phyloP scores from a whole-genome alignment of 768 basidiomycete genomes.

The Chalciporus piperatus region DNA sequence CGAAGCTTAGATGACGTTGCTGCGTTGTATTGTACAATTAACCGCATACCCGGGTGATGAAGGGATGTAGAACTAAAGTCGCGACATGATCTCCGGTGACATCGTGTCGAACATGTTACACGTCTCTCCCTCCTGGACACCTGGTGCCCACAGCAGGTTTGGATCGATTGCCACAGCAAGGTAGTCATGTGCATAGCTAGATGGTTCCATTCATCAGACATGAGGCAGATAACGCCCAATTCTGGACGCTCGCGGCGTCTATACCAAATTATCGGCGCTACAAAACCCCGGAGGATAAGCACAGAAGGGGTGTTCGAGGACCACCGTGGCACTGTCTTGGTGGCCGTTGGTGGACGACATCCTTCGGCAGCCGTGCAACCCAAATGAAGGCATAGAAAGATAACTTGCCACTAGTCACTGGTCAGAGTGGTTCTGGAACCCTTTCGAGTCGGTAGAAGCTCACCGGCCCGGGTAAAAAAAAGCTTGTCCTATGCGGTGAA shows the following conservation, averaged over 20 bases:
- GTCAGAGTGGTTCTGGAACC: constrained; percentile 7
- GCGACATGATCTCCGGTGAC: background rate
- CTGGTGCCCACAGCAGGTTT: background rate
- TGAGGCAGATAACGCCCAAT: constrained; percentile 27
- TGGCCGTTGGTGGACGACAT: background rate
- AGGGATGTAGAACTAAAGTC: background rate
- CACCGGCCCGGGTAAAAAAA: constrained; percentile 8
- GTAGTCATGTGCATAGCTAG: background rate
- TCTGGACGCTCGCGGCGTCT: constrained; percentile 22
- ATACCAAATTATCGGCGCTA: constrained; percentile 18
- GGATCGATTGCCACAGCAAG: background rate
- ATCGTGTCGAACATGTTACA: constrained; percentile 3
- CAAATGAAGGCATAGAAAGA: constrained; percentile 8
- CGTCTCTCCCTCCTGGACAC: background rate
- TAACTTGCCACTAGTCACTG: background rate
- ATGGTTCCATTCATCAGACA: constrained; percentile 6
- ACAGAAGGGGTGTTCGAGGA: constrained; percentile 24
- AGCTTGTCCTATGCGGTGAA: background rate
- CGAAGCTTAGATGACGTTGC: constrained; percentile 37
- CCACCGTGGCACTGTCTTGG: constrained; percentile 1
- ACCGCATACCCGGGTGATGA: background rate
- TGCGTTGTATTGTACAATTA: constrained; percentile 3
- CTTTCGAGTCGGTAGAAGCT: constrained; percentile 4
- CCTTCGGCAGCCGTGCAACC: constrained; percentile 16
- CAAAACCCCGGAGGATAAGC: background rate